phyloP scores from a whole-genome alignment of 257 asterid species.

The Nicotiana obtusifolia region DNA sequence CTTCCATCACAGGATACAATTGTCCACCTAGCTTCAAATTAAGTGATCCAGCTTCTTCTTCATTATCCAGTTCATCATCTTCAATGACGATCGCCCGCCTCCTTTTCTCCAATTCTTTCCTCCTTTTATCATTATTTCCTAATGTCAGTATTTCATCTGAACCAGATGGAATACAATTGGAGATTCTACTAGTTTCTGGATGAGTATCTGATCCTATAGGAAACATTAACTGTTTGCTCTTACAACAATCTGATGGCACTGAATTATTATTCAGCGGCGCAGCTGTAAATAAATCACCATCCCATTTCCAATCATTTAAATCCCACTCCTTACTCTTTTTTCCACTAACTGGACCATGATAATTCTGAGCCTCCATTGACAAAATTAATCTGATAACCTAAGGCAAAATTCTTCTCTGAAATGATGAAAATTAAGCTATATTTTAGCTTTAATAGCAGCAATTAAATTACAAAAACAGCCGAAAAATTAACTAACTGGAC shows the following conservation, averaged over 20 bases:
- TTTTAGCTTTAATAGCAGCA: too few species aligned
- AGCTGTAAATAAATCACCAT: slow-evolving; percentile 70
- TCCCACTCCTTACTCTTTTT: slow-evolving; percentile 73
- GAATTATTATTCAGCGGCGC: slow-evolving; percentile 34
- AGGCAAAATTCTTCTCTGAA: not conserved
- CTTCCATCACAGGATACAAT: slow-evolving; percentile 42
- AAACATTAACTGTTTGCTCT: slow-evolving; percentile 45
- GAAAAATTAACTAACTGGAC: not conserved
- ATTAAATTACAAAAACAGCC: not conserved
- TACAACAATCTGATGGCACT: slow-evolving; percentile 55
- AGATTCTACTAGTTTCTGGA: slow-evolving; percentile 15
- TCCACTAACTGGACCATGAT: slow-evolving; percentile 40
- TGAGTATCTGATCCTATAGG: slow-evolving; percentile 37
- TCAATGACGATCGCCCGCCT: slow-evolving; percentile 45
- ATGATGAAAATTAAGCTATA: too few species aligned
- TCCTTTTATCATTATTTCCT: slow-evolving; percentile 48
- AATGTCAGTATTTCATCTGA: slow-evolving; percentile 28
- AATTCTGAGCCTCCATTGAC: slow-evolving; percentile 20
- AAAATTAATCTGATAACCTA: not conserved
- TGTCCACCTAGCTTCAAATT: slow-evolving; percentile 76
- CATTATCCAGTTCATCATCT: not conserved
- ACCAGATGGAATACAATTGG: slow-evolving; percentile 32
- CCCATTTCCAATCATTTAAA: slow-evolving; percentile 91
- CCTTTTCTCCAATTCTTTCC: slow-evolving; percentile 64
- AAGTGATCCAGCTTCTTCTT: slow-evolving; percentile 48